phyloP scores from a whole-genome alignment of 495 filamentous ascomycete genomes.

The Neurospora cerealis region DNA sequence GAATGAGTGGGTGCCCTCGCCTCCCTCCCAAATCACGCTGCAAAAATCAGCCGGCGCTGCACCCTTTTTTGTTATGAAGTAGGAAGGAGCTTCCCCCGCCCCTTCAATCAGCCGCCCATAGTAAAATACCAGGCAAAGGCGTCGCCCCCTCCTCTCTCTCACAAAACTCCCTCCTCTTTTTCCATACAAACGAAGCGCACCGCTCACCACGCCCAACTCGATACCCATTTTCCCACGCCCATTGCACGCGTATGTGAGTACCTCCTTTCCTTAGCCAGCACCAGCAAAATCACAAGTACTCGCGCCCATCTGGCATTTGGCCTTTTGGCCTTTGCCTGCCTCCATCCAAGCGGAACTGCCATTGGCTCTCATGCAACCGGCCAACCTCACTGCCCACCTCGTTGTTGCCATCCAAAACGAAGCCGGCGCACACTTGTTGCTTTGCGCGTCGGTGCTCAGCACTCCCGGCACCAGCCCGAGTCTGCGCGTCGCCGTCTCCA shows the following conservation, averaged over 20 bases:
- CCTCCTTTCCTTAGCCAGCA: conserved; percentile 10
- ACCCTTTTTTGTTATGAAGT: conserved; percentile 28
- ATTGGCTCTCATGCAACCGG: conserved; percentile 4
- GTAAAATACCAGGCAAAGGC: conserved; percentile 47
- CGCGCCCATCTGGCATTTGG: background rate
- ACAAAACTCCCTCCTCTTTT: conserved; percentile 46
- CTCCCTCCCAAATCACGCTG: conserved; percentile 17
- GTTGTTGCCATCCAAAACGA: background rate
- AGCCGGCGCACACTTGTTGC: background rate
- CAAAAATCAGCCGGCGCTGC: conserved; percentile 26
- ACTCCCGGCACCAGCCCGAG: background rate
- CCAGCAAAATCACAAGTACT: conserved; percentile 17
- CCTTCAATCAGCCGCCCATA: conserved; percentile 48
- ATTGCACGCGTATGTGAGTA: conserved; percentile 15
- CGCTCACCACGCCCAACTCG: conserved; percentile 17
- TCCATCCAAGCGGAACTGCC: background rate
- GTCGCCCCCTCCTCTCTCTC: conserved; percentile 40
- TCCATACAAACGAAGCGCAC: conserved; percentile 36
- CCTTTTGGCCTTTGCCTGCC: background rate
- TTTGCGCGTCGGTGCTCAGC: background rate
- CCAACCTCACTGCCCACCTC: background rate
- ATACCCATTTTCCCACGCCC: conserved; percentile 15
- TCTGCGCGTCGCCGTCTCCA: conserved; percentile 1
- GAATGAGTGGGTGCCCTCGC: conserved; percentile 12
- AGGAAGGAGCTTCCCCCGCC: conserved; percentile 26